phyloP scores from a whole-genome alignment of 176 grass and related monocot species.

The Cenchrus fungigraminus region DNA sequence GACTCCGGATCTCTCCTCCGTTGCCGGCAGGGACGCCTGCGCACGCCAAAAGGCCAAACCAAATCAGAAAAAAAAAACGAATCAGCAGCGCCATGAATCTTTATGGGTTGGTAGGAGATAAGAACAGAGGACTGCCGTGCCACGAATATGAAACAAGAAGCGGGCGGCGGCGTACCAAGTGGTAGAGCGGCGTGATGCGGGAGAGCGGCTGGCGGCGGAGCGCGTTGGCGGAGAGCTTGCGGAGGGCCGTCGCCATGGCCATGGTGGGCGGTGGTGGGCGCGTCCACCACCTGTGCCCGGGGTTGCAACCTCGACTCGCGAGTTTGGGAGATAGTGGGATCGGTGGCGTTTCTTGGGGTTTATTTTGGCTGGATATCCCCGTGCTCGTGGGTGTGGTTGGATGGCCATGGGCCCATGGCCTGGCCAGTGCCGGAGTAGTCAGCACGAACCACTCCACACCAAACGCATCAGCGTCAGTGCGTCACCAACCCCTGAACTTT shows the following conservation, averaged over 20 bases:
- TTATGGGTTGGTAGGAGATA: background rate
- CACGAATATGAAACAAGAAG: background rate
- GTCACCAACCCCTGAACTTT: constrained; percentile 20
- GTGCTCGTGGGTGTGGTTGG: constrained; percentile 27
- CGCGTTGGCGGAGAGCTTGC: constrained; percentile 59
- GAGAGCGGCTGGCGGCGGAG: constrained; percentile 56
- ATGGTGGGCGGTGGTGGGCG: constrained; percentile 49
- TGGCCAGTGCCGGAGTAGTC: constrained; percentile 5
- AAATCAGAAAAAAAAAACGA: background rate
- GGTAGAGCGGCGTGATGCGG: constrained; percentile 59
- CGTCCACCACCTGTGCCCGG: constrained; percentile 28
- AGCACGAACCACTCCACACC: constrained; percentile 21
- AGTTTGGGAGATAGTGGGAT: constrained; percentile 44
- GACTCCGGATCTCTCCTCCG: constrained; percentile 72
- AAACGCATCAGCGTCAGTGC: background rate
- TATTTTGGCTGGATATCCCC: constrained; percentile 32
- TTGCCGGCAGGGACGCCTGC: constrained; percentile 65
- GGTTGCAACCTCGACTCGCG: constrained; percentile 1
- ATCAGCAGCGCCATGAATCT: background rate
- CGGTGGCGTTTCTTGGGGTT: constrained; percentile 15
- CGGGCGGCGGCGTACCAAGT: constrained; percentile 48
- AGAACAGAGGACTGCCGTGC: background rate
- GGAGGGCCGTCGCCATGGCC: constrained; percentile 83
- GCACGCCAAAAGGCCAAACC: constrained; percentile 23
- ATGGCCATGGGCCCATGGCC: background rate